Evolutionary conservation across 164 flowering plant genomes (phyloP).

Genomic region (Aristolochia contorta): DNA sequence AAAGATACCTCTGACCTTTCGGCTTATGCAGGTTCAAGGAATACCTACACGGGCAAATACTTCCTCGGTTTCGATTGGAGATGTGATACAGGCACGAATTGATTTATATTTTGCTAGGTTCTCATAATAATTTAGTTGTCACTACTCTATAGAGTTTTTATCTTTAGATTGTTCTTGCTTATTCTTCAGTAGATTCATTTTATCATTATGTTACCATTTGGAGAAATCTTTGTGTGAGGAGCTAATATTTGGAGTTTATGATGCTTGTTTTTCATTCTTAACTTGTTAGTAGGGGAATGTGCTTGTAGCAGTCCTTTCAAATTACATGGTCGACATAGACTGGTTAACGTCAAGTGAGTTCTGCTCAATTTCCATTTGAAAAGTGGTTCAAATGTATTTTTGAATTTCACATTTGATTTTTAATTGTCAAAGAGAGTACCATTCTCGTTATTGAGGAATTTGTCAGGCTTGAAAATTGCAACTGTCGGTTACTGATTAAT

Average conservation of each 20-base stretch:
- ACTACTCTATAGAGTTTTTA: no score
- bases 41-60: slow-evolving; percentile 93
- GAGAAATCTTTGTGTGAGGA: background rate
- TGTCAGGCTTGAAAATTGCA: no score
- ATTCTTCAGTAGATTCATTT: no score
- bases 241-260: background rate
- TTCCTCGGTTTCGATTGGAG: slow-evolving; percentile 60
- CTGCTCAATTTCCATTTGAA: background rate
- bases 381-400: no score
- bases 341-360: slow-evolving; percentile 86
- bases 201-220: no score
- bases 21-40: slow-evolving; percentile 66
- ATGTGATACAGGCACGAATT: slow-evolving; percentile 67
- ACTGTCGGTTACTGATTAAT: no score
- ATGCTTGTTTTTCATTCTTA: background rate
- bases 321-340: slow-evolving; percentile 95
- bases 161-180: no score
- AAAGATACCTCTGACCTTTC: slow-evolving; percentile 49
- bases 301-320: slow-evolving; percentile 71
- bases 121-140: background rate
- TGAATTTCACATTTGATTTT: no score
- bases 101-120: background rate
- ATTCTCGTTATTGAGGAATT: no score
- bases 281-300: slow-evolving; percentile 62
- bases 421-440: no score